Conservation (phyloP, 2,329 filamentous ascomycete genomes). For the Botrytis tulipae region DNA sequence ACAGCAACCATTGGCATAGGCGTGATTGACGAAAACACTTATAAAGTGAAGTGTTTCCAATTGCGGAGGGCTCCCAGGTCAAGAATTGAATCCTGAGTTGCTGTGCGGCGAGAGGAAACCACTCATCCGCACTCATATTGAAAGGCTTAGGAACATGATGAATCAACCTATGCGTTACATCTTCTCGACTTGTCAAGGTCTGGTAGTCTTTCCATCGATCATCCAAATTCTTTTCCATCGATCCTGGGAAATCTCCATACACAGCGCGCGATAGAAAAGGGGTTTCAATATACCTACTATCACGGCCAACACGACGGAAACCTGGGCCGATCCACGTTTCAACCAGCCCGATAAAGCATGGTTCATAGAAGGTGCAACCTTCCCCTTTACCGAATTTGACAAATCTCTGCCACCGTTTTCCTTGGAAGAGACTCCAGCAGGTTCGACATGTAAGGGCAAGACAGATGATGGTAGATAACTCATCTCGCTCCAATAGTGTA, state of each 20-base stretch:
- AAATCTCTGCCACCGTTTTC: not conserved
- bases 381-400: not conserved
- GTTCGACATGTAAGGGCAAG: not conserved
- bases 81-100: not conserved
- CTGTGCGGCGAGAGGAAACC: not conserved
- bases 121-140: not conserved
- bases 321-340: not conserved
- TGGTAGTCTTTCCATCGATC: not conserved
- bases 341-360: not conserved
- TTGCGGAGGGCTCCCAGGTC: too few species aligned
- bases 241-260: not conserved
- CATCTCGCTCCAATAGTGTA: not conserved
- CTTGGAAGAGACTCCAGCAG: not conserved
- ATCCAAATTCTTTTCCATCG: not conserved
- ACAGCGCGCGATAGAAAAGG: not conserved
- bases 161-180: fast-evolving
- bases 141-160: not conserved
- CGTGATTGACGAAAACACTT: not conserved
- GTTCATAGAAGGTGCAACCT: not conserved
- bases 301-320: not conserved
- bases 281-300: not conserved
- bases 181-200: not conserved
- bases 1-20: not conserved
- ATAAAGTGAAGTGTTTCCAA: not conserved
- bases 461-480: not conserved